Evolutionary conservation across 1,284 basidiomycete genomes (phyloP).

Genomic region (Cutaneotrichosporon arboriforme): DNA sequence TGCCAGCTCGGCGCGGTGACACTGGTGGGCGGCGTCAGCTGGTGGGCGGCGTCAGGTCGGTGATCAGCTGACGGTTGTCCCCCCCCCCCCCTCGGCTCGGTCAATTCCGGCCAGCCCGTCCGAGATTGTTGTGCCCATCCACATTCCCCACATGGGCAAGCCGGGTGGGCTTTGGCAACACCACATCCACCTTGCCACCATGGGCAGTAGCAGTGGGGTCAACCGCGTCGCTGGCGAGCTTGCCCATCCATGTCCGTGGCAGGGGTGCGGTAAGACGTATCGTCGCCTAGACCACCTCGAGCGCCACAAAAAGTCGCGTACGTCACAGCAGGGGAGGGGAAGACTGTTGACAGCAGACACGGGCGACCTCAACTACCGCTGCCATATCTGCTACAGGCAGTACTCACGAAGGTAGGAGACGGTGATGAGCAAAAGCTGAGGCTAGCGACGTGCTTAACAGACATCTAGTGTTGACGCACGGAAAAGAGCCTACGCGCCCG

Average conservation of each 20-base stretch:
- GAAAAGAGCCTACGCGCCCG: constrained; percentile 9
- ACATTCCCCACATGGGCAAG: neutral
- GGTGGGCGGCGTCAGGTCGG: neutral
- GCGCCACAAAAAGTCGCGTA: constrained; percentile 21
- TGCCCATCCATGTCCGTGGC: constrained; percentile 16
- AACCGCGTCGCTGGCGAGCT: no score
- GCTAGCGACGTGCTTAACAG: constrained; percentile 22
- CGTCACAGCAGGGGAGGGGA: neutral
- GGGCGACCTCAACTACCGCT: constrained; percentile 18
- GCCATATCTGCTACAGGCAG: constrained; percentile 15
- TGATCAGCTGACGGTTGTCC: neutral
- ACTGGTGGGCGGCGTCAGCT: neutral
- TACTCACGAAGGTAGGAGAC: constrained; percentile 17
- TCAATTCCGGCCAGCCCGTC: neutral
- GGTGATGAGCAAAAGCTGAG: neutral
- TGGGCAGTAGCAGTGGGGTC: neutral
- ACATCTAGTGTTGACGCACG: constrained; percentile 20
- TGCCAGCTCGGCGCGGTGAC: neutral
- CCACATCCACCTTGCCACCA: neutral
- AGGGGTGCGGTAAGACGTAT: constrained; percentile 20
- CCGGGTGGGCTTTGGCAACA: no score
- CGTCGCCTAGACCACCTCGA: constrained; percentile 19
- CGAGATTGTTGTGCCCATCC: neutral
- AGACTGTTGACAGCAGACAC: constrained; percentile 10
- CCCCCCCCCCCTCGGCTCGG: neutral